These are phyloP conservation scores for Leptographium wingfieldii DNA, from an alignment of 2,329 filamentous ascomycete species.

Conservation along the genomic window DNA sequence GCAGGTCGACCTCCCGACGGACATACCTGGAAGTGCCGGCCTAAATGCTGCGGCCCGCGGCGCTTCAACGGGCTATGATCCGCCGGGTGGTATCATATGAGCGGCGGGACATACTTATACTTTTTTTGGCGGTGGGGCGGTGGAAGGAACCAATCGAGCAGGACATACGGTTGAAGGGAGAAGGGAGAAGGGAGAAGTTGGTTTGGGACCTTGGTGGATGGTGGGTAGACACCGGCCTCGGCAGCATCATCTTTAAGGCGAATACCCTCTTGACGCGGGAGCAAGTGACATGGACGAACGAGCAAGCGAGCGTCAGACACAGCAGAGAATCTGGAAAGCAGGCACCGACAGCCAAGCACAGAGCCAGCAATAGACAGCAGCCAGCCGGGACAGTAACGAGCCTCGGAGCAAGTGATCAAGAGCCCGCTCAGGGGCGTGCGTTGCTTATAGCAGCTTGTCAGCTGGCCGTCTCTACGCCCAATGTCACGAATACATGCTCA, in stretches of 20 bases:
- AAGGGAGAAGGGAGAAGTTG: neutral
- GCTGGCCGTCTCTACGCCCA: no score
- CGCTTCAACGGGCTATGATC: slow-evolving; percentile 37
- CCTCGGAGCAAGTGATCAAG: no score
- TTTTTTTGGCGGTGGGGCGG: neutral
- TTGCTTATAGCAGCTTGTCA: no score
- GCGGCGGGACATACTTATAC: neutral
- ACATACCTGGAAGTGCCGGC: slow-evolving; percentile 41
- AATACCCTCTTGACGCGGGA: neutral
- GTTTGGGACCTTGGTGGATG: no score
- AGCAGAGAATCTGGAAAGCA: neutral
- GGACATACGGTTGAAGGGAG: neutral
- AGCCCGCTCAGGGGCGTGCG: neutral
- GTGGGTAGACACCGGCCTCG: no score
- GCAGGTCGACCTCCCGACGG: slow-evolving; percentile 28
- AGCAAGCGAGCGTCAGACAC: neutral
- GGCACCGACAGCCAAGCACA: neutral
- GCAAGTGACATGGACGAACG: neutral
- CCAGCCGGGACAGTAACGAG: no score
- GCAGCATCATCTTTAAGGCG: neutral
- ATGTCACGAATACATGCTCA: no score
- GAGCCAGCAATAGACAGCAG: neutral
- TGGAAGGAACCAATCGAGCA: neutral
- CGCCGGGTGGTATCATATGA: slow-evolving; percentile 47
- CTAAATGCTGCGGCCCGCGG: slow-evolving; percentile 32